A percentile compares a stretch with the other conserved stretches of the same genome.
phyloP scores from a whole-genome alignment of 75 land plant genomes.

The Ceratopteris richardii region DNA sequence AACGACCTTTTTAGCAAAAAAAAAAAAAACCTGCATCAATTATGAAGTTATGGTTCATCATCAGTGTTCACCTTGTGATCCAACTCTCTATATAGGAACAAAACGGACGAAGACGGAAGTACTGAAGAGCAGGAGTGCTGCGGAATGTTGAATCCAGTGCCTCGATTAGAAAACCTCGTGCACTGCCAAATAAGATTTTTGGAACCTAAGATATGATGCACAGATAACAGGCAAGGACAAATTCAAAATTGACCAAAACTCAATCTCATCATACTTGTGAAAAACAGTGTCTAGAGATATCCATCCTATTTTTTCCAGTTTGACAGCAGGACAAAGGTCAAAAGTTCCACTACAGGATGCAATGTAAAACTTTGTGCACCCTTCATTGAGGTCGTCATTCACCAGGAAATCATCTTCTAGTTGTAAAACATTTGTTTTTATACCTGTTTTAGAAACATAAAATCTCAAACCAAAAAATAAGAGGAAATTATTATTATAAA shows the following conservation, averaged over 20 bases:
- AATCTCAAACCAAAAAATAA: too few species aligned
- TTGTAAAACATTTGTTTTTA: neutral
- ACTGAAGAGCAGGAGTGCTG: neutral
- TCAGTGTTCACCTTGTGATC: neutral
- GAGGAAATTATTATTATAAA: too few species aligned
- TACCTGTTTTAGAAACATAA: neutral
- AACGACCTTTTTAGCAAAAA: too few species aligned
- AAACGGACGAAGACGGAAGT: slow-evolving; percentile 4
- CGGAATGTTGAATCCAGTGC: neutral
- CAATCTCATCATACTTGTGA: neutral
- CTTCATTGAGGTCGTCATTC: neutral
- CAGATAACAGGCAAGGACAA: too few species aligned
- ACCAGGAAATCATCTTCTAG: neutral
- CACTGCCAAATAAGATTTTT: too few species aligned
- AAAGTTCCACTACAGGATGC: neutral
- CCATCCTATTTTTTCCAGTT: slow-evolving; percentile 2
- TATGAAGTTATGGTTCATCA: too few species aligned
- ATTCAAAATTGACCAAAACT: too few species aligned
- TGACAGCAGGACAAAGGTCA: neutral
- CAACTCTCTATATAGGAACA: neutral
- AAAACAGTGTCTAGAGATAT: neutral
- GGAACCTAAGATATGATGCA: too few species aligned
- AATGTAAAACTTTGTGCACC: neutral
- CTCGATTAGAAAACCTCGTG: too few species aligned
- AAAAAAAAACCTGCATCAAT: too few species aligned